Conservation (phyloP, 768 basidiomycete species). For the Asterophora lycoperdoides region DNA sequence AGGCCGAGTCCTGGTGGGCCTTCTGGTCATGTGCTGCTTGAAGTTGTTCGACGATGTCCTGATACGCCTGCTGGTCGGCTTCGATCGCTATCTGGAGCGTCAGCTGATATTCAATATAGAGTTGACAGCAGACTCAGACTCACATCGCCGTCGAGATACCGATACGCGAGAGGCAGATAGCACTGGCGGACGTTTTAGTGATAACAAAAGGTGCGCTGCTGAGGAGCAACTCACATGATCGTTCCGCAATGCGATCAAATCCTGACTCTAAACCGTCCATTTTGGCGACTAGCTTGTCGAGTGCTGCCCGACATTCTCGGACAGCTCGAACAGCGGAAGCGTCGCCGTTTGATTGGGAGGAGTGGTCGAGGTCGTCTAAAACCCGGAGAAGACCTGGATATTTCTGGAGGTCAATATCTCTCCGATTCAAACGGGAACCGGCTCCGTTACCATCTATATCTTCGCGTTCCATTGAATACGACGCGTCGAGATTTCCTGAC, state of each 20-base stretch:
- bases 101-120: conserved; percentile 6
- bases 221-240: conserved; percentile 56
- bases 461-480: conserved; percentile 62
- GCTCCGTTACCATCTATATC: conserved; percentile 65
- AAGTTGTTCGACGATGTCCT: conserved; percentile 68
- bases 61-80: conserved; percentile 70
- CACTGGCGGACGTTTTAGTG: conserved; percentile 38
- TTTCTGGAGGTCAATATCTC: conserved; percentile 10
- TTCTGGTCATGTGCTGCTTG: conserved; percentile 54
- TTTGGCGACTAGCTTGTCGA: conserved; percentile 68
- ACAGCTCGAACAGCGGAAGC: conserved; percentile 50
- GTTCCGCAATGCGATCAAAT: conserved; percentile 84
- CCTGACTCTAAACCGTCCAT: conserved; percentile 79
- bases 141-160: conserved; percentile 68
- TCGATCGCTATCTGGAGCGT: conserved; percentile 49
- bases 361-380: conserved; percentile 62
- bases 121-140: conserved; percentile 26
- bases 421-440: conserved; percentile 14
- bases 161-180: conserved; percentile 71
- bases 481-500: conserved; percentile 53
- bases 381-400: conserved; percentile 53
- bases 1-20: conserved; percentile 48
- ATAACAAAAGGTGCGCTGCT: conserved; percentile 1
- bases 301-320: conserved; percentile 50
- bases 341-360: conserved; percentile 44